These are phyloP conservation scores for Termitomyces sp. DNA, from an alignment of 768 basidiomycete genomes.

Conservation along the genomic window DNA sequence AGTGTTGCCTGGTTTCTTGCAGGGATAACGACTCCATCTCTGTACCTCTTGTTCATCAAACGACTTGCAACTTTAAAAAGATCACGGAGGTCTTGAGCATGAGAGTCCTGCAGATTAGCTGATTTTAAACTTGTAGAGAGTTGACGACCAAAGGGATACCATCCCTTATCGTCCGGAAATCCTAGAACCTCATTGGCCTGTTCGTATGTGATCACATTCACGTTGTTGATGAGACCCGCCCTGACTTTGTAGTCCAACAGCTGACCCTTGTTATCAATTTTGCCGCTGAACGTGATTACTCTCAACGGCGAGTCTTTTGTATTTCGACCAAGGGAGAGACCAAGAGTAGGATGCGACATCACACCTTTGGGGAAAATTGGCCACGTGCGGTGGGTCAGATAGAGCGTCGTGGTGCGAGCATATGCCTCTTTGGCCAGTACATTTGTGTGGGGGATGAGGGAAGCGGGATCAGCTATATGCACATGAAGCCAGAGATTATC, in stretches of 20 bases:
- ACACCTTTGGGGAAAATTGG: slow-evolving; percentile 70
- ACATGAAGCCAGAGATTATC: slow-evolving; percentile 76
- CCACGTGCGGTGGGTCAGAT: slow-evolving; percentile 58
- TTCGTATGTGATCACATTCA: slow-evolving; percentile 61
- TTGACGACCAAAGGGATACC: slow-evolving; percentile 42
- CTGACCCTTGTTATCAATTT: slow-evolving; percentile 55
- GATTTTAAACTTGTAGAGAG: slow-evolving; percentile 2
- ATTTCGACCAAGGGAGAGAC: slow-evolving; percentile 35
- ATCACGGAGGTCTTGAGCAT: slow-evolving; percentile 25
- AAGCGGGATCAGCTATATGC: slow-evolving; percentile 91
- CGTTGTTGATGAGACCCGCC: slow-evolving; percentile 69
- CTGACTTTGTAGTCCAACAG: slow-evolving; percentile 66
- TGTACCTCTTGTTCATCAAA: slow-evolving; percentile 14
- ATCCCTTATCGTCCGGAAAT: not conserved
- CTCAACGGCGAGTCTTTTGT: slow-evolving; percentile 37
- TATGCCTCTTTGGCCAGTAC: slow-evolving; percentile 54
- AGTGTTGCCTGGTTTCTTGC: slow-evolving; percentile 23
- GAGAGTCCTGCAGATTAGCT: slow-evolving; percentile 15
- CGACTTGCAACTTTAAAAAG: slow-evolving; percentile 17
- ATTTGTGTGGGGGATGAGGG: slow-evolving; percentile 69
- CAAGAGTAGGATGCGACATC: slow-evolving; percentile 35
- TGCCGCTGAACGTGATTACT: slow-evolving; percentile 78
- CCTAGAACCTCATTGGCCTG: slow-evolving; percentile 54
- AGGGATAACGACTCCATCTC: slow-evolving; percentile 19
- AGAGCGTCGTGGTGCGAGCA: slow-evolving; percentile 45